These are phyloP conservation scores for Myxozyma melibiosi DNA, from an alignment of 805 yeast species.

Conservation along the genomic window DNA sequence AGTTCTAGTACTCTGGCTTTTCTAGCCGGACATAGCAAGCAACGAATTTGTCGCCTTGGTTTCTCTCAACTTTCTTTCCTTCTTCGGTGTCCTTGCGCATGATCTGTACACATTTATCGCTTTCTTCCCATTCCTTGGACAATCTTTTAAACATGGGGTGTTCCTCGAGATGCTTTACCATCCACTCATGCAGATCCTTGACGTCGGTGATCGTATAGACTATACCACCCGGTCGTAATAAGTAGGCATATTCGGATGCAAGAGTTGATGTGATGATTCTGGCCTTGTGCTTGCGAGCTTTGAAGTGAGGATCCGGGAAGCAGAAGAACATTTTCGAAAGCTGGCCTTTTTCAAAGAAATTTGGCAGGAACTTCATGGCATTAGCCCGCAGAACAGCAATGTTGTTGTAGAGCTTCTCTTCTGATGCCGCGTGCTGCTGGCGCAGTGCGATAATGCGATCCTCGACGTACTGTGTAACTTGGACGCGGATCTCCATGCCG, in stretches of 20 bases:
- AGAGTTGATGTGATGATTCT: constrained; percentile 87
- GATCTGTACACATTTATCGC: constrained; percentile 78
- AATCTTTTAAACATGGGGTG: constrained; percentile 91
- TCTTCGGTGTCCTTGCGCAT: constrained; percentile 97
- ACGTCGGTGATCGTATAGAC: constrained; percentile 96
- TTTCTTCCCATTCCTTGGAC: constrained; percentile 72
- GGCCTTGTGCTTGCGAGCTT: constrained; percentile 95
- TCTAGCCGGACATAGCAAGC: constrained; percentile 58
- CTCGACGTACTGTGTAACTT: constrained; percentile 95
- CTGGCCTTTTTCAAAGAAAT: constrained; percentile 73
- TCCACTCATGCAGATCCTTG: constrained; percentile 90
- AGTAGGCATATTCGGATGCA: constrained; percentile 89
- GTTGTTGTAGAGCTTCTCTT: constrained; percentile 63
- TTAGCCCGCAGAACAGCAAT: constrained; percentile 90
- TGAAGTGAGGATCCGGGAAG: constrained; percentile 99
- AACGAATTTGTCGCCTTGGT: constrained; percentile 80
- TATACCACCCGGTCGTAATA: constrained; percentile 80
- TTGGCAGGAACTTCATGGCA: constrained; percentile 96
- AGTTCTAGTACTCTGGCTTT: constrained; percentile 14
- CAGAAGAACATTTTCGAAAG: constrained; percentile 89
- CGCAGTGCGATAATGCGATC: constrained; percentile 91
- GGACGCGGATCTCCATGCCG: constrained; percentile 91
- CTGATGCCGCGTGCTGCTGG: constrained; percentile 48
- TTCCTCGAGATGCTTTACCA: constrained; percentile 85
- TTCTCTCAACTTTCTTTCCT: constrained; percentile 93